Percentiles rank a stretch among this genome's conserved stretches.
Evolutionary conservation across 2,329 filamentous ascomycete species (phyloP).

Genomic region (Stemphylium beticola): DNA sequence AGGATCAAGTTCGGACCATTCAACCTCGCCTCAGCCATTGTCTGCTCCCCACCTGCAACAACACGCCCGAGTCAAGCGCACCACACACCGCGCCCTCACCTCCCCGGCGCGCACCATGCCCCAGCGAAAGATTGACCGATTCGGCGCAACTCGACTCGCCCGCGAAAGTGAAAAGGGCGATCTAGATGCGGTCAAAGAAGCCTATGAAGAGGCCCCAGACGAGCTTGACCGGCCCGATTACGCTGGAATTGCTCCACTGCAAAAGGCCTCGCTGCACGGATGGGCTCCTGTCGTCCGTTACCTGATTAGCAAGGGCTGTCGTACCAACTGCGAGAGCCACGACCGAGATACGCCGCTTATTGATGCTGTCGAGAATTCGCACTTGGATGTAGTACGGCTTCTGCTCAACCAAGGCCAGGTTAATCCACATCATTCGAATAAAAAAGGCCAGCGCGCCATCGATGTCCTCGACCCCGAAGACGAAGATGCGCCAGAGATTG

Average conservation of each 20-base stretch:
- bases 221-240: constrained; percentile 91
- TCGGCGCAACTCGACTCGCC: constrained; percentile 89
- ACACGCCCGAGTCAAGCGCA: constrained; percentile 63
- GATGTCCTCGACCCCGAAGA: constrained; percentile 78
- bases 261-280: constrained; percentile 89
- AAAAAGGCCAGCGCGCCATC: constrained; percentile 89
- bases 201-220: constrained; percentile 78
- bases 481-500: constrained; percentile 81
- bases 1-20: constrained; percentile 46
- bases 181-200: constrained; percentile 76
- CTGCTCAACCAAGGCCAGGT: constrained; percentile 80
- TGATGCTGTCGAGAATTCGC: constrained; percentile 95
- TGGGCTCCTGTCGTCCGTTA: constrained; percentile 86
- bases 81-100: constrained; percentile 65
- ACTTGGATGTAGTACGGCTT: constrained; percentile 84
- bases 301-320: constrained; percentile 82
- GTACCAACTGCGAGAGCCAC: constrained; percentile 77
- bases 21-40: constrained; percentile 43
- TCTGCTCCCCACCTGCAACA: constrained; percentile 36
- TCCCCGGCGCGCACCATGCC: constrained; percentile 64
- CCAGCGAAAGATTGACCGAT: constrained; percentile 87
- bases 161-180: constrained; percentile 87
- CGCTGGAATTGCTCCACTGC: constrained; percentile 93
- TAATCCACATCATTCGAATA: constrained; percentile 88
- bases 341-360: constrained; percentile 89